These are phyloP conservation scores for Tricholoma sp. DNA, from an alignment of 768 basidiomycete species.

Conservation along the genomic window DNA sequence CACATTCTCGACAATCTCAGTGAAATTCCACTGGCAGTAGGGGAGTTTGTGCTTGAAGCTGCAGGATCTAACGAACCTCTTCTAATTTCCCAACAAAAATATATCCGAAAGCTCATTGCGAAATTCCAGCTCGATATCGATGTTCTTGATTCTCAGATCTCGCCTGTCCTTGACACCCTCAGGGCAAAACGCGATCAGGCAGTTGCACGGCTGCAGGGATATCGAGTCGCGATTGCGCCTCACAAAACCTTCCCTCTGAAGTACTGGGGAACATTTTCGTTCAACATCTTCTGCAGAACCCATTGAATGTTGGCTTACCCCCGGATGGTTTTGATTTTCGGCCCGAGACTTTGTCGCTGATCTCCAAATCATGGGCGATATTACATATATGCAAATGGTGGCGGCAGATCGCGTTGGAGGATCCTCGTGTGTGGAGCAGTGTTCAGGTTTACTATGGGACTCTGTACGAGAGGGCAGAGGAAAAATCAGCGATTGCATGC, in stretches of 20 bases:
- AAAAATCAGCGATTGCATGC: background rate
- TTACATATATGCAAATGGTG: background rate
- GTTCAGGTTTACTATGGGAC: background rate
- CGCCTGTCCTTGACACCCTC: background rate
- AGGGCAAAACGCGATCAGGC: background rate
- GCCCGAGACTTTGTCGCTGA: background rate
- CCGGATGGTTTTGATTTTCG: background rate
- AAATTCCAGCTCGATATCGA: background rate
- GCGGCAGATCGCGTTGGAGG: background rate
- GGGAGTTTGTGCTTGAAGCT: too few species aligned
- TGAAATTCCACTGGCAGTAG: too few species aligned
- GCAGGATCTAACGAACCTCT: too few species aligned
- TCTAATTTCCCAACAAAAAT: background rate
- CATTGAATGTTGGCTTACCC: background rate
- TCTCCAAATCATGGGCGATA: background rate
- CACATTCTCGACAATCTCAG: too few species aligned
- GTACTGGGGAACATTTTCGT: background rate
- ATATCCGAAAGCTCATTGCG: background rate
- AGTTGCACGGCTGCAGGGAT: background rate
- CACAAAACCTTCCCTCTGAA: background rate
- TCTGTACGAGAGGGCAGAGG: background rate
- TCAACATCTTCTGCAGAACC: background rate
- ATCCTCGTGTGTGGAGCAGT: background rate
- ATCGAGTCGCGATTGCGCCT: background rate
- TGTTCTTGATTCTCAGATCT: background rate